Evolutionary conservation across 345 rosid species (phyloP).

Genomic region (Pseudoturritis turrita): DNA sequence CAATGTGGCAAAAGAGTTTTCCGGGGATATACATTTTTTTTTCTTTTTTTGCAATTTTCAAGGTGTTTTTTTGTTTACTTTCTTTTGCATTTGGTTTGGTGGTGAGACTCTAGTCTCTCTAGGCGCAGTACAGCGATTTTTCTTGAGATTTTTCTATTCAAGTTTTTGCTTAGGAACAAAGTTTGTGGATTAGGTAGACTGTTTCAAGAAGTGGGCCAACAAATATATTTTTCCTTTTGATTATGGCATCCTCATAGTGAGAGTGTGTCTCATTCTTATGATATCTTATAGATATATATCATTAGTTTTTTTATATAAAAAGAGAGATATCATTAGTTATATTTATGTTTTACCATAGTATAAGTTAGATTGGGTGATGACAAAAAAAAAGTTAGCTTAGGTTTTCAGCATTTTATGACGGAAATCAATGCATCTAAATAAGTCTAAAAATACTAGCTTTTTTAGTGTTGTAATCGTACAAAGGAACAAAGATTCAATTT

Average conservation of each 20-base stretch:
- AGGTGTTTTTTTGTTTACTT: not conserved
- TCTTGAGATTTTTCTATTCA: not conserved
- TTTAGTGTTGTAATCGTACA: not conserved
- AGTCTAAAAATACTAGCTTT: not conserved
- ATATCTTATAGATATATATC: not conserved
- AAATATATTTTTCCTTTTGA: conserved; percentile 15
- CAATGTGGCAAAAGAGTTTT: not conserved
- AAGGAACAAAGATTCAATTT: not conserved
- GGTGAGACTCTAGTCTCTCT: conserved; percentile 5
- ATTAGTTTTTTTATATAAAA: too few relatives aligned
- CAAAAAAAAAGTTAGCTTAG: not conserved
- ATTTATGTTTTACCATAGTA: too few relatives aligned
- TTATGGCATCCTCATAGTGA: not conserved
- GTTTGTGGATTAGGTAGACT: conserved; percentile 33
- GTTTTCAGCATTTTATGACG: not conserved
- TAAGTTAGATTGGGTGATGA: too few relatives aligned
- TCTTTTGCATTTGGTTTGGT: conserved; percentile 24
- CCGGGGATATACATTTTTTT: not conserved
- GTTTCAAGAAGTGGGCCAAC: conserved; percentile 30
- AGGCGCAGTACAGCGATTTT: not conserved
- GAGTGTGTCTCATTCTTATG: not conserved
- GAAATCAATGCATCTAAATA: not conserved
- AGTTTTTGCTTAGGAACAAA: conserved; percentile 18
- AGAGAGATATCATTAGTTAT: too few relatives aligned
- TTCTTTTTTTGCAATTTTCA: not conserved